Base-by-base conservation (phyloP, 805 yeast genomes). In the Starmerella floris region DNA sequence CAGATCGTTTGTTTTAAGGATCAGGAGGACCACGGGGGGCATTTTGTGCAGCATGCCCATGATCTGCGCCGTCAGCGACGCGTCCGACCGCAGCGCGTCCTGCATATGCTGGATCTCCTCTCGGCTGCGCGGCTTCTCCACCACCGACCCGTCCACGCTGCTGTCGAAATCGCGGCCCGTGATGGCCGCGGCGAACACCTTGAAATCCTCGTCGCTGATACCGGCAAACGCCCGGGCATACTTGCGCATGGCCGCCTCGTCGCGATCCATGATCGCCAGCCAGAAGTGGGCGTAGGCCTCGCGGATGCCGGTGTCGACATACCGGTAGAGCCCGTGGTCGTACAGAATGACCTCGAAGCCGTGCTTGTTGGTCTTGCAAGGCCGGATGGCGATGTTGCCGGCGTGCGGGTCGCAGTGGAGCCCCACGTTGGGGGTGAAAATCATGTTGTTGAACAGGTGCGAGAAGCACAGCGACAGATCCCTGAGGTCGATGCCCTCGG, bases 351-450 rank as follows among this genome's bases (percentile, higher is more conserved):
- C 83, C 60, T 91, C 98, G 59, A 91, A 91, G 58, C 88, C 87
- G 56, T 79, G 84, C 3, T 64, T 62, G 23, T 67, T 65, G 10
- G 52, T 39, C 33, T 48, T 58, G 17, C 64, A 51, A 1, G 61
- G 56, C 43, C 85, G 66, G 20, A 91, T 83, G 0, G 97, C 95
- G 45, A 91, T 65, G 56, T 91, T 91, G 0, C 99, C 99, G 10
- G 94, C 95, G 59, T 91, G 99, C 1, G 98, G 98, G 59, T 91
- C 99, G 64, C 98, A 91, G 59, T 91, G 99, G 34, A 91, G 73
- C 1, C 88, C 83, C 20, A 84, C 94, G 23, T 76, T 78, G 0
- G 95, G 94, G 2, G 93, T 79, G 65, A 91, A 91, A 32, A 91
- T 84, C 99, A 91, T 91, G 56, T 76, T 78, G 64, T 88, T 83